These are phyloP conservation scores for Trichoderma sp. DNA, from an alignment of 2,329 filamentous ascomycete genomes.

Conservation along the genomic window DNA sequence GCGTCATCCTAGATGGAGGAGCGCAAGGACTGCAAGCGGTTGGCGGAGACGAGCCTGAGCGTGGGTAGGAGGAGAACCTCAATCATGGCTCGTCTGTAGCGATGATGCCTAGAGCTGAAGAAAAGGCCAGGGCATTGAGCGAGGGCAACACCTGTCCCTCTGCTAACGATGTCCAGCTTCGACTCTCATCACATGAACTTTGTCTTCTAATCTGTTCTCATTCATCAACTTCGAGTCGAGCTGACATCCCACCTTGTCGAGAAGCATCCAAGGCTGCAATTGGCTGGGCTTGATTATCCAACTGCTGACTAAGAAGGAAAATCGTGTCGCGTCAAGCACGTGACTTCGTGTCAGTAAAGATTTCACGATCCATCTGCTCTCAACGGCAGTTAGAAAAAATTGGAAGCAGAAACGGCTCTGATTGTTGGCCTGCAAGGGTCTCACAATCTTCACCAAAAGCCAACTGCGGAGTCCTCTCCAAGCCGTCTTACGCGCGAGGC, in stretches of 20 bases:
- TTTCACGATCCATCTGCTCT: background rate
- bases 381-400: background rate
- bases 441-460: background rate
- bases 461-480: background rate
- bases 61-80: conserved; percentile 36
- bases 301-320: conserved; percentile 15
- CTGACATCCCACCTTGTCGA: background rate
- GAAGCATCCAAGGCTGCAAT: background rate
- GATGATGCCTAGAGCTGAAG: background rate
- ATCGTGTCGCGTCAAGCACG: conserved; percentile 34
- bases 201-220: too few relatives aligned
- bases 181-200: too few relatives aligned
- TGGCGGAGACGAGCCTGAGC: conserved; percentile 43
- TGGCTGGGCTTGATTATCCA: background rate
- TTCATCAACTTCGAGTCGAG: too few relatives aligned
- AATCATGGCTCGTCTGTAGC: background rate
- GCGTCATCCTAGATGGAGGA: conserved; percentile 60
- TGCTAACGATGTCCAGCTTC: too few relatives aligned
- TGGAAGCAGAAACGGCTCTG: background rate
- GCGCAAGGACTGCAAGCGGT: conserved; percentile 44
- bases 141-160: too few relatives aligned
- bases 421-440: background rate
- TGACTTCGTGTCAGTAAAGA: conserved; percentile 41
- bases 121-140: background rate
- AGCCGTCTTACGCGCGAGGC: background rate